Evolutionary conservation across 306 rosid genomes (phyloP).

Genomic region (Medicago ruthenica): DNA sequence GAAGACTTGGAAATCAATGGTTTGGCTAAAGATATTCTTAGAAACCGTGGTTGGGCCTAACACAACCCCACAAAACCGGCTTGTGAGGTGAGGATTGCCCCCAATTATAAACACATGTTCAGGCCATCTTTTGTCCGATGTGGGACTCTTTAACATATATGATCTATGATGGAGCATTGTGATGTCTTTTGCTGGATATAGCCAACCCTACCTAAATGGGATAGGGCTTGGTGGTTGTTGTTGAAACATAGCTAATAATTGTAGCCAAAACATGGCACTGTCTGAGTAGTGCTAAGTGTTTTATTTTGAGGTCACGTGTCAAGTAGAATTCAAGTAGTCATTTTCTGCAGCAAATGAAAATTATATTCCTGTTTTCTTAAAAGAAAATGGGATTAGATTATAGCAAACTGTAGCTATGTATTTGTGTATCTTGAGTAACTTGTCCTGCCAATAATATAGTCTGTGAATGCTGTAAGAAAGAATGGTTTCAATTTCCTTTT

Average conservation of each 20-base stretch:
- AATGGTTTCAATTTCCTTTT: constrained; percentile 20
- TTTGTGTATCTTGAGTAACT: constrained; percentile 6
- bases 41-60: too few species aligned
- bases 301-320: not conserved
- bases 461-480: not conserved
- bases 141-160: too few species aligned
- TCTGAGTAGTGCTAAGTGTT: not conserved
- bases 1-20: not conserved
- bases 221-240: not conserved
- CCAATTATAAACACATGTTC: too few species aligned
- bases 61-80: too few species aligned
- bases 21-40: not conserved
- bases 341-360: not conserved
- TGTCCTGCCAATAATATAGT: constrained; percentile 9
- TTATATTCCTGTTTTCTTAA: not conserved
- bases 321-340: not conserved
- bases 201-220: not conserved
- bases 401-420: not conserved
- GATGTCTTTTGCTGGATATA: not conserved
- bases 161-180: not conserved
- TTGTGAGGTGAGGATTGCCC: too few species aligned
- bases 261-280: not conserved
- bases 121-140: too few species aligned
- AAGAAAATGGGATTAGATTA: constrained; percentile 5
- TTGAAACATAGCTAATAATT: not conserved